Evolutionary conservation across 106 monocot genomes (phyloP), one percentile per base, ranked within the genome.

Genomic region (Dendrobium officinale): DNA sequence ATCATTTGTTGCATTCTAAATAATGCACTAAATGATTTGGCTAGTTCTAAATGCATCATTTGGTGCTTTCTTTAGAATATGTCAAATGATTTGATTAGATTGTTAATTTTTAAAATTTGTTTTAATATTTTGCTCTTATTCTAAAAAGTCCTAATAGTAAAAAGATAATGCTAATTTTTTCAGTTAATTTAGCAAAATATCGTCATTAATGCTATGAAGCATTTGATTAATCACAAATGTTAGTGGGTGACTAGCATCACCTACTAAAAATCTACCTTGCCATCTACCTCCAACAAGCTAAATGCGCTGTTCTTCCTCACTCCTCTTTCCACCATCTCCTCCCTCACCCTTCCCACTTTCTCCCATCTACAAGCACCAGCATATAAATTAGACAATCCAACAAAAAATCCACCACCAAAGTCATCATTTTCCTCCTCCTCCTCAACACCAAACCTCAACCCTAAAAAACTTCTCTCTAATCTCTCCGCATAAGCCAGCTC

Each of bases 281-380:
- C 83, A 37, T 83, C 56, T 15, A 84, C 79, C 75, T 79, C 83
- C 11, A 84, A 54, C 79, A 79, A 73, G 64, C 83, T 84, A 74
- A 47, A 61, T 5, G 61, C 83, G 10, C 70, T 49, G 61, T 59
- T 75, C 61, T 84, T 84, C 79, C 55, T 75, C 79, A 79, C 45
- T 56, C 83, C 83, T 48, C 47, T 79, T 59, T 58, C 83, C 45
- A 48, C 59, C 79, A 84, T 84, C 74, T 42, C 37, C 4, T 84
- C 79, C 47, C 83, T 84, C 43, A 84, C 37, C 48, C 31, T 61
- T 20, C 37, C 75, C 10, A 79, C 83, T 55, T 84, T 47, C 44
- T 61, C 44, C 83, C 83, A 84, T 54, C 79, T 73, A 41, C 83
- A 72, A 31, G 5, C 48, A 18, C 31, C 58, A 37, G 83, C 79